Conservation (phyloP, 106 monocot genomes). For the Acorus gramineus region DNA sequence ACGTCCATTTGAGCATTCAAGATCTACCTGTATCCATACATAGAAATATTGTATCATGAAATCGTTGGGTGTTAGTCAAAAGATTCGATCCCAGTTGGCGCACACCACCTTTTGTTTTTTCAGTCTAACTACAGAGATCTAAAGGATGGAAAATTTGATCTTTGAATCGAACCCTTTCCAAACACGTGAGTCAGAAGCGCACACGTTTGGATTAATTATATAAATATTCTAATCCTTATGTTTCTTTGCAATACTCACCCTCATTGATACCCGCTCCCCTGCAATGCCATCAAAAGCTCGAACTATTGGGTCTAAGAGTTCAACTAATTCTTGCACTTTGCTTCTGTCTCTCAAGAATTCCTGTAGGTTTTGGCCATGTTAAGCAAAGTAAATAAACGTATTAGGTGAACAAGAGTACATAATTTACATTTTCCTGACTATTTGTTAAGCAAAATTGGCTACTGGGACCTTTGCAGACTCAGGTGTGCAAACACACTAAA, state of each 20-base stretch:
- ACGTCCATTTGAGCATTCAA: constrained; percentile 84
- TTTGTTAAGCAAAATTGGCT: no score
- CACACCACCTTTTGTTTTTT: no score
- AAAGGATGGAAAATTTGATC: neutral
- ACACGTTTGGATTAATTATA: neutral
- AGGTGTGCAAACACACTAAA: no score
- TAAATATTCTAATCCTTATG: neutral
- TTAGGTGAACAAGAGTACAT: no score
- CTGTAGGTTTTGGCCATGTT: constrained; percentile 18
- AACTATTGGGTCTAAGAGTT: constrained; percentile 72
- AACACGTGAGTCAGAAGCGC: neutral
- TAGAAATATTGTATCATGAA: no score
- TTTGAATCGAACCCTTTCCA: no score
- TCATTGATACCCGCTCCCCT: constrained; percentile 81
- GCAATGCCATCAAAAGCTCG: constrained; percentile 79
- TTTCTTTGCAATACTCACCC: constrained; percentile 31
- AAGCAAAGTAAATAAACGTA: neutral
- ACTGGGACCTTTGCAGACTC: no score
- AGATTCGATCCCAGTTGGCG: no score
- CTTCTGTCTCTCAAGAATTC: constrained; percentile 61
- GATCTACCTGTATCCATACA: constrained; percentile 49
- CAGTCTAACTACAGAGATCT: no score
- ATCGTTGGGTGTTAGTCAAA: no score
- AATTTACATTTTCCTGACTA: no score
- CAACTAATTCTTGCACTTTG: constrained; percentile 57